Evolutionary conservation across 2,329 filamentous ascomycete species (phyloP).

Genomic region (Kalaharituber pfeilii): DNA sequence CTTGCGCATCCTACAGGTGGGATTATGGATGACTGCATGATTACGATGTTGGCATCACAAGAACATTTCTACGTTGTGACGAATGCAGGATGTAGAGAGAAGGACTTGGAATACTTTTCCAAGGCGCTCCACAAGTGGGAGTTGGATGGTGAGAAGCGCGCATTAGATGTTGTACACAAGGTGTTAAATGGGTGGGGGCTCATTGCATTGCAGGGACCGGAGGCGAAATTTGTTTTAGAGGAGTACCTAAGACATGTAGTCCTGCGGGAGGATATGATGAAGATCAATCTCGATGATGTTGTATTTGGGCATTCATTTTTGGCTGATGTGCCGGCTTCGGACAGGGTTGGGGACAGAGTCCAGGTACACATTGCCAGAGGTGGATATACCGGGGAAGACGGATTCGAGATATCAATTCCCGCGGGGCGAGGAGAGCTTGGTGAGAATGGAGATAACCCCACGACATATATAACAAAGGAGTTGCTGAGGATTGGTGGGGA

Average conservation of each 20-base stretch:
- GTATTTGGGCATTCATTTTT: conserved; percentile 60
- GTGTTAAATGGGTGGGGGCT: conserved; percentile 58
- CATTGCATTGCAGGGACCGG: conserved; percentile 75
- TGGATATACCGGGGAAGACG: conserved; percentile 95
- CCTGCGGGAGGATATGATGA: conserved; percentile 42
- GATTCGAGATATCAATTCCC: conserved; percentile 81
- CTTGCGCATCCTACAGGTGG: conserved; percentile 66
- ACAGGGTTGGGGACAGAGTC: conserved; percentile 1
- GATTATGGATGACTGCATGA: conserved; percentile 86
- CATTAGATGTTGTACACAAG: conserved; percentile 47
- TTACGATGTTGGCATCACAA: conserved; percentile 59
- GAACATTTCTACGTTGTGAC: conserved; percentile 74
- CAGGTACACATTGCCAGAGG: conserved; percentile 61
- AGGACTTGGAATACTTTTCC: conserved; percentile 63
- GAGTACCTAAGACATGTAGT: conserved; percentile 51
- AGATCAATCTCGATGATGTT: conserved; percentile 44
- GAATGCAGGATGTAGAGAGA: conserved; percentile 80
- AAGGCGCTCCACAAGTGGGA: conserved; percentile 38
- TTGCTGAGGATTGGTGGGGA: conserved; percentile 42
- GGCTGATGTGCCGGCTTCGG: conserved; percentile 7
- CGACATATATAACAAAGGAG: conserved; percentile 48
- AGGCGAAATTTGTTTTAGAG: conserved; percentile 51
- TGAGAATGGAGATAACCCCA: conserved; percentile 20
- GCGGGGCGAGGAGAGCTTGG: neutral
- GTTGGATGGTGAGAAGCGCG: conserved; percentile 28